These are phyloP conservation scores for Antarctomyces pellizariae DNA, from an alignment of 495 filamentous ascomycete genomes.

Conservation along the genomic window DNA sequence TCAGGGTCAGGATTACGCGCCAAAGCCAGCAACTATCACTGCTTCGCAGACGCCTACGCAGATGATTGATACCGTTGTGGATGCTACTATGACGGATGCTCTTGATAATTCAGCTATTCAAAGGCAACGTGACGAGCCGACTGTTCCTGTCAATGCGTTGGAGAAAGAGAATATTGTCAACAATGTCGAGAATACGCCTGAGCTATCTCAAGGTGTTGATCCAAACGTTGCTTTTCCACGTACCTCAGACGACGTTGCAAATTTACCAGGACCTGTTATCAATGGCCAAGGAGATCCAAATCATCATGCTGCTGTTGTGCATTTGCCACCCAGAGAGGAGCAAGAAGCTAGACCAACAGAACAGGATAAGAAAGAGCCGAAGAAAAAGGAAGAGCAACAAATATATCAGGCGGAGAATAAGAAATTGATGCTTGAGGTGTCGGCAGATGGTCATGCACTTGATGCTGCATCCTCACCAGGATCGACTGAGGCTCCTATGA, in stretches of 20 bases:
- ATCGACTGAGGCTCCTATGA: conserved; percentile 18
- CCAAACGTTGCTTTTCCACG: conserved; percentile 8
- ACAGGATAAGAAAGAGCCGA: conserved; percentile 7
- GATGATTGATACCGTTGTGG: conserved; percentile 5
- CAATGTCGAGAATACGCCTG: conserved; percentile 7
- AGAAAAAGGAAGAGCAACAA: conserved; percentile 8
- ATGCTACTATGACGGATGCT: conserved; percentile 6
- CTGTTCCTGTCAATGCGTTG: conserved; percentile 27
- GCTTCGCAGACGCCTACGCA: conserved; percentile 10
- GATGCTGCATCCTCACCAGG: conserved; percentile 21
- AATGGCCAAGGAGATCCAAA: conserved; percentile 6
- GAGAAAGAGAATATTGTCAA: conserved; percentile 9
- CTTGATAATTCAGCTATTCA: conserved; percentile 6
- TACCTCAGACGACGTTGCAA: conserved; percentile 9
- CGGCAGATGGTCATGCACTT: conserved; percentile 5
- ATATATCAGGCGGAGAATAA: conserved; percentile 6
- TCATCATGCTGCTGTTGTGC: conserved; percentile 8
- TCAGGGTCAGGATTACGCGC: conserved; percentile 5
- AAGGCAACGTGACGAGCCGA: conserved; percentile 8
- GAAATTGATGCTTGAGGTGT: conserved; percentile 1
- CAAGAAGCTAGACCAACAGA: conserved; percentile 11
- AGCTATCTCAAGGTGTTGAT: conserved; percentile 12
- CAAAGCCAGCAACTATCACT: conserved; percentile 9
- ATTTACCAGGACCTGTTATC: conserved; percentile 6
- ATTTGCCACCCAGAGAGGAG: conserved; percentile 10